phyloP scores from a whole-genome alignment of 495 filamentous ascomycete species.

The Penicillium samsonianum region DNA sequence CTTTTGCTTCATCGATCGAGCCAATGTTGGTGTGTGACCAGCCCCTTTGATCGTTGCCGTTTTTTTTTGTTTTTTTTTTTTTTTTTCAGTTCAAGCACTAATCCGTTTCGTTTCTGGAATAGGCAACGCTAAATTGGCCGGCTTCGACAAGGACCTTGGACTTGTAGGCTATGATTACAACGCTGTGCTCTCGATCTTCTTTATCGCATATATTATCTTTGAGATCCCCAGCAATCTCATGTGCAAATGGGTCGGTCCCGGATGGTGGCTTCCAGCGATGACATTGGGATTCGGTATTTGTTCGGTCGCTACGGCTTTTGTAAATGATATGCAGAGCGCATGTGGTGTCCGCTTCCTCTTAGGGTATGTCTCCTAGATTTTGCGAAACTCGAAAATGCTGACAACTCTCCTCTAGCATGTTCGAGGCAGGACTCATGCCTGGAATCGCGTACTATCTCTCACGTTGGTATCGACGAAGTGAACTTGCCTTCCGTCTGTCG shows the following conservation, averaged over 20 bases:
- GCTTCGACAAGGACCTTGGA: conserved; percentile 47
- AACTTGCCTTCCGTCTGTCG: conserved; percentile 61
- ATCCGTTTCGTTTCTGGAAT: conserved; percentile 3
- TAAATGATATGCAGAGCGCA: conserved; percentile 40
- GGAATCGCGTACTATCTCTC: conserved; percentile 73
- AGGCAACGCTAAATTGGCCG: conserved; percentile 43
- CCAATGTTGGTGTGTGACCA: conserved; percentile 59
- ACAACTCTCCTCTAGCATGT: conserved; percentile 30
- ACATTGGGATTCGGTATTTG: conserved; percentile 52
- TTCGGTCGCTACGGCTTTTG: conserved; percentile 51
- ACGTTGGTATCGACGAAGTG: conserved; percentile 68
- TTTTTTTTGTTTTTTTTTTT: neutral
- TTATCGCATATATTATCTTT: conserved; percentile 73
- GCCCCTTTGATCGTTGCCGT: neutral
- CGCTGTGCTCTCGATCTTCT: conserved; percentile 66
- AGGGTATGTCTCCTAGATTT: conserved; percentile 29
- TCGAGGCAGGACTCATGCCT: conserved; percentile 72
- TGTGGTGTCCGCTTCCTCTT: conserved; percentile 56
- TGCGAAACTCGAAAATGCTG: neutral
- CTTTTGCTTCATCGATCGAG: conserved; percentile 58
- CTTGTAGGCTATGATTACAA: conserved; percentile 64
- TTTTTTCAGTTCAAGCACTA: conserved; percentile 8
- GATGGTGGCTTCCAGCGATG: conserved; percentile 51
- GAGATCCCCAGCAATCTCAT: conserved; percentile 74
- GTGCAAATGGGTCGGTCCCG: conserved; percentile 52